Base-by-base conservation (phyloP, 306 rosid species). In the Sicyos edulis region DNA sequence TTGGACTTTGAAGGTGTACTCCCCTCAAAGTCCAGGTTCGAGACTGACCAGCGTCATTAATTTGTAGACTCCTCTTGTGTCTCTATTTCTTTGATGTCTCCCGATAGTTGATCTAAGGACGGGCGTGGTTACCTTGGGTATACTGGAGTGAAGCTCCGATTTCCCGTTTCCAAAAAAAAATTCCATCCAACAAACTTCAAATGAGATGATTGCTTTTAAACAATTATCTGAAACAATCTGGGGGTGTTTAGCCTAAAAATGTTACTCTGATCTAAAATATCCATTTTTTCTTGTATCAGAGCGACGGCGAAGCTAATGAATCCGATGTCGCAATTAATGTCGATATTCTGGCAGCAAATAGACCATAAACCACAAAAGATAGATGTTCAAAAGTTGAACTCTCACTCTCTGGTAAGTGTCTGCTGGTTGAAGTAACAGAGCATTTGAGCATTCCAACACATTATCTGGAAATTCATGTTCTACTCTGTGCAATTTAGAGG, bases 341-440 rank as follows among this genome's bases (percentile, higher is more conserved):
- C 44, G 57, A 22, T 49, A 14, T 49, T 22, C 56, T 49, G 19
- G 15, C 42, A 44, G 51, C 15, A 68, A 45, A 12, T 65, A 42
- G 71, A 53, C 54, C 37, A 19, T 20, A 49, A 68, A 45, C 52
- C 57, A 22, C 21, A 47, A 26, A 44, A 66, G 29, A 34, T 50
- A 66, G 72, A 66, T 66, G 72, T 66, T 45, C 10, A 19, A 17
- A 60, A 66, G 22, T 22, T 68, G n/a, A 21, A 17, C 16, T 45
- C 17, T 19, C 7, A 34, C 37, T 44, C 55, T 66, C n/a, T 66
- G 29, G 32, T 10, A 45, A 45, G 71, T 66, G 34, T 37, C 40
- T 66, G 20, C 72, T 45, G 56, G 56, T 47, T 47, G 72, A 67
- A 67, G 72, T 67, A 21, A 42, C 1, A 26, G 72, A 66, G 54